phyloP scores from a whole-genome alignment of 257 asterid genomes.

The Forsythia viridissima region DNA sequence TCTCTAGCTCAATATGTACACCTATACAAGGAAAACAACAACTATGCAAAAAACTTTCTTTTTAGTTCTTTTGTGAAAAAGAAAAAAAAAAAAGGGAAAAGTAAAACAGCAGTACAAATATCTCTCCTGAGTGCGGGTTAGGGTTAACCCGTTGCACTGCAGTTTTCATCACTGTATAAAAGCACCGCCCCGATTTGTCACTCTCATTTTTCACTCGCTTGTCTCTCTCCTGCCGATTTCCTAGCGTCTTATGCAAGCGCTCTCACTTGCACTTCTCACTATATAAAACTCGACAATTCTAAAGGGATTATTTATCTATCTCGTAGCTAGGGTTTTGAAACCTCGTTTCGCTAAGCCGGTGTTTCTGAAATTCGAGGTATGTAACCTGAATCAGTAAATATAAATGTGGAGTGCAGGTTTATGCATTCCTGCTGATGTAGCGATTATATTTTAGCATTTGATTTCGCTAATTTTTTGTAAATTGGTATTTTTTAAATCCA shows the following conservation, averaged over 20 bases:
- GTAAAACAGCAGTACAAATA: too few species aligned
- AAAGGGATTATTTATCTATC: neutral
- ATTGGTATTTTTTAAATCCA: neutral
- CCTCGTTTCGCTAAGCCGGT: neutral
- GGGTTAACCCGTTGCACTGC: slow-evolving; percentile 4
- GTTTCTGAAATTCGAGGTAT: neutral
- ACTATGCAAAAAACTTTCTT: too few species aligned
- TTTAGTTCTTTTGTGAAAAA: too few species aligned
- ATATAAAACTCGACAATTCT: neutral
- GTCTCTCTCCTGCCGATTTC: neutral
- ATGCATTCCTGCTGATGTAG: neutral
- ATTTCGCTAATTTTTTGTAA: neutral
- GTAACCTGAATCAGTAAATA: neutral
- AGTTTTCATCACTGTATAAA: neutral
- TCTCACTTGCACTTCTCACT: neutral
- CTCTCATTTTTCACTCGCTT: neutral
- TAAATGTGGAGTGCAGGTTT: neutral
- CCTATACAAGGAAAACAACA: too few species aligned
- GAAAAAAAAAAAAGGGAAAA: too few species aligned
- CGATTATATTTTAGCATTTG: neutral
- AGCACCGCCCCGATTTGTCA: neutral
- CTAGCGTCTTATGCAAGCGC: neutral
- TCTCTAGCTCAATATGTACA: too few species aligned
- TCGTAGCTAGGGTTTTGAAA: neutral
- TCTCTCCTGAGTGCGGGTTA: neutral